Conservation (phyloP, 1,139 yeast species). For the Yamadazyma diddensiae region DNA sequence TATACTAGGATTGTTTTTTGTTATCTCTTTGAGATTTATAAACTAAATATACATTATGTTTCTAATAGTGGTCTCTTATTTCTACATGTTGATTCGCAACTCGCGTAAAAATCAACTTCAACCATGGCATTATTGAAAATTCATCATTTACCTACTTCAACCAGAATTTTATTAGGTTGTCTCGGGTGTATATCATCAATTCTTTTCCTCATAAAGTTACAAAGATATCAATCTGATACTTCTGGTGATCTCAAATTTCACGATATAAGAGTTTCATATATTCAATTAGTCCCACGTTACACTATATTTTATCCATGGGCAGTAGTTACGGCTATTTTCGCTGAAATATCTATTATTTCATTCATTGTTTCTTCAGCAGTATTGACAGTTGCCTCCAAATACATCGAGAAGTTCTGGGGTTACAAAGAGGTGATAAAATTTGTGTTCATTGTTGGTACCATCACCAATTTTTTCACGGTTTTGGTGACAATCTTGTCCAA, state of each 20-base stretch:
- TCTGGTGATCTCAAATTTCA: slow-evolving; percentile 20
- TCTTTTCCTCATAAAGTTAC: slow-evolving; percentile 28
- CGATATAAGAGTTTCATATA: slow-evolving; percentile 52
- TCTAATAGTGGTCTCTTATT: not conserved
- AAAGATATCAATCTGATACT: slow-evolving; percentile 29
- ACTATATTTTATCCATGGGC: slow-evolving; percentile 74
- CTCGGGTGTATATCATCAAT: slow-evolving; percentile 22
- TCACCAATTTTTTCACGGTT: slow-evolving; percentile 57
- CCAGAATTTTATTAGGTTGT: slow-evolving; percentile 26
- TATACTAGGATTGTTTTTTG: slow-evolving; percentile 11
- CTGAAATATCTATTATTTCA: slow-evolving; percentile 58
- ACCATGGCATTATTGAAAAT: slow-evolving; percentile 13
- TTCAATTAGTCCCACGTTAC: slow-evolving; percentile 69
- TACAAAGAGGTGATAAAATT: slow-evolving; percentile 58
- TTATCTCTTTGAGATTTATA: slow-evolving; percentile 4
- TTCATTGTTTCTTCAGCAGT: slow-evolving; percentile 48
- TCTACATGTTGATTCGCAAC: too few relatives aligned
- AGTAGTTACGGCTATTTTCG: slow-evolving; percentile 64
- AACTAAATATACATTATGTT: slow-evolving; percentile 8
- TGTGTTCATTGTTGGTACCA: slow-evolving; percentile 52
- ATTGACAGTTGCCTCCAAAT: slow-evolving; percentile 50
- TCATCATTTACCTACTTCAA: slow-evolving; percentile 23
- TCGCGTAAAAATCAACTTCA: not conserved
- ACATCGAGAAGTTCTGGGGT: slow-evolving; percentile 58
- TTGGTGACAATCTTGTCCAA: slow-evolving; percentile 39